Conservation (phyloP, 78 protist species). For the slime mould (Dictyostelium discoideum) region DNA sequence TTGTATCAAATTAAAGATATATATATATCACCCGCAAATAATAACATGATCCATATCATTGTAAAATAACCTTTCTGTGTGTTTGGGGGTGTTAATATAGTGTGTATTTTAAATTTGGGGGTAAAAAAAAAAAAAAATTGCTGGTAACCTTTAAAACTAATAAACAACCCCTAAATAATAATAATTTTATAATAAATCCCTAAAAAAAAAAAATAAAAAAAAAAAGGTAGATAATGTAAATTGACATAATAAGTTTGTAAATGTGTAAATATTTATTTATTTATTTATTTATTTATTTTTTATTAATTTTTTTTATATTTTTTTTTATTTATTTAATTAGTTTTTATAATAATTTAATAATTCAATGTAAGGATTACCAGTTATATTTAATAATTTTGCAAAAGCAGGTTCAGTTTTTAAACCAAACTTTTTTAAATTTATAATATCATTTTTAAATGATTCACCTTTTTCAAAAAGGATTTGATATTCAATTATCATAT, state of each 20-base stretch:
- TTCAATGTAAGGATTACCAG: neutral
- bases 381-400: slow-evolving; percentile 14
- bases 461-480: neutral
- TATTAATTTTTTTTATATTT: no score
- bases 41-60: neutral
- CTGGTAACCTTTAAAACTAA: no score
- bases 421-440: slow-evolving; percentile 1
- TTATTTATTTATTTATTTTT: no score
- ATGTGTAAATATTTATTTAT: no score
- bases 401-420: slow-evolving; percentile 20
- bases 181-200: no score
- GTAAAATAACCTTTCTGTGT: neutral
- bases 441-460: neutral
- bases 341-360: neutral
- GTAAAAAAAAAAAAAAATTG: neutral
- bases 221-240: neutral
- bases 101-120: neutral
- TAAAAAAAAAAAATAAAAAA: no score
- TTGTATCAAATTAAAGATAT: no score
- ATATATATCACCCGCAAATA: neutral
- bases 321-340: neutral
- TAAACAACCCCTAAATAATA: neutral
- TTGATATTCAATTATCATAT: neutral
- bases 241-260: neutral
- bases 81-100: neutral